phyloP scores from a whole-genome alignment of 2,329 filamentous ascomycete genomes.

The Pseudogymnoascus destructans region DNA sequence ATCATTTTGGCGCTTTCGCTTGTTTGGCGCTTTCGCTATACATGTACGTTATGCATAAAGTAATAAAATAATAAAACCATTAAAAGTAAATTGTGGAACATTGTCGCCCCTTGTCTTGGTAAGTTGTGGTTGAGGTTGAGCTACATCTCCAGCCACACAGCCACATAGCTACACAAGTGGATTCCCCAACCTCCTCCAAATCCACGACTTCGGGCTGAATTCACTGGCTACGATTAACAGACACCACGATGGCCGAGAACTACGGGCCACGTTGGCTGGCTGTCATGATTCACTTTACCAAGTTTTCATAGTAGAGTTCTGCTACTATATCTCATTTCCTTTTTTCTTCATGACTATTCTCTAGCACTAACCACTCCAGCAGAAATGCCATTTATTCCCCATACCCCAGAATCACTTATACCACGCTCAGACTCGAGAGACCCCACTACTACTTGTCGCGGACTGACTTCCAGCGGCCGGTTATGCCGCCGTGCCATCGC shows the following conservation, averaged over 20 bases:
- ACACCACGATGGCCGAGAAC: not conserved
- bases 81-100: not conserved
- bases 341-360: not conserved
- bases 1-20: too few species aligned
- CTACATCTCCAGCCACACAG: not conserved
- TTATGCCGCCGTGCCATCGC: constrained; percentile 66
- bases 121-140: not conserved
- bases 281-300: not conserved
- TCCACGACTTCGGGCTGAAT: not conserved
- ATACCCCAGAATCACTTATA: constrained; percentile 71
- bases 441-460: constrained; percentile 71
- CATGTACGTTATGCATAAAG: too few species aligned
- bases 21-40: too few species aligned
- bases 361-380: constrained; percentile 1
- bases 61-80: too few species aligned
- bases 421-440: constrained; percentile 75
- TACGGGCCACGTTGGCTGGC: not conserved
- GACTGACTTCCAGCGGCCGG: constrained; percentile 68
- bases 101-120: not conserved
- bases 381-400: constrained; percentile 50
- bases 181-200: not conserved
- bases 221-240: not conserved
- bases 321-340: not conserved
- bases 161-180: not conserved
- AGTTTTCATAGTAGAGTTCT: not conserved